These are phyloP conservation scores for Fusarium pseudonygamai DNA, from an alignment of 2,329 filamentous ascomycete species.

Conservation along the genomic window DNA sequence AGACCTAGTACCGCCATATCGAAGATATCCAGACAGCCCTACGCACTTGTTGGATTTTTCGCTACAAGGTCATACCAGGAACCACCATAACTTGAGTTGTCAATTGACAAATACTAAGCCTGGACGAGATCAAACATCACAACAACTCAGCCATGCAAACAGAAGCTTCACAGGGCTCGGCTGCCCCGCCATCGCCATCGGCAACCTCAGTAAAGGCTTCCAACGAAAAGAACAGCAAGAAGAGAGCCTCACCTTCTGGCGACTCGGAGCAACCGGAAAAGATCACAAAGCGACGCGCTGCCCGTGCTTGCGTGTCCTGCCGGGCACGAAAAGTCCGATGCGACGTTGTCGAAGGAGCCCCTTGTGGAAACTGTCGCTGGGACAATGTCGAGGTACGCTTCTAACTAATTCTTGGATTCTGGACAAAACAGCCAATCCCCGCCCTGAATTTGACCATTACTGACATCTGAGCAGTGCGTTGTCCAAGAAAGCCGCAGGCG, in stretches of 20 bases:
- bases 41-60: background rate
- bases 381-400: conserved; percentile 72
- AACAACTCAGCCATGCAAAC: conserved; percentile 30
- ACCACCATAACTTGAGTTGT: background rate
- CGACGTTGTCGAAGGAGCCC: conserved; percentile 89
- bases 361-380: conserved; percentile 87
- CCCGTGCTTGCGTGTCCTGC: conserved; percentile 89
- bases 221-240: conserved; percentile 47
- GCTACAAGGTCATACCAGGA: background rate
- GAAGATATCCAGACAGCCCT: background rate
- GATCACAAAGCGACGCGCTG: conserved; percentile 81
- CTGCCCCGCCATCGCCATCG: conserved; percentile 44
- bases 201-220: conserved; percentile 41
- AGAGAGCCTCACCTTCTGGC: conserved; percentile 46
- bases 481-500: conserved; percentile 85
- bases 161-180: conserved; percentile 39
- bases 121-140: background rate
- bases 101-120: background rate
- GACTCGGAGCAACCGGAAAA: conserved; percentile 54
- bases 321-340: conserved; percentile 90
- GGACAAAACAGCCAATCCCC: conserved; percentile 4
- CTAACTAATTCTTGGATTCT: conserved; percentile 4
- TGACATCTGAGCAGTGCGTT: conserved; percentile 60
- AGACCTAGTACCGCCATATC: conserved; percentile 5
- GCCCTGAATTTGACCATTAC: conserved; percentile 19